These are phyloP conservation scores for Ceriops tagal DNA, from an alignment of 345 rosid genomes.

Conservation along the genomic window DNA sequence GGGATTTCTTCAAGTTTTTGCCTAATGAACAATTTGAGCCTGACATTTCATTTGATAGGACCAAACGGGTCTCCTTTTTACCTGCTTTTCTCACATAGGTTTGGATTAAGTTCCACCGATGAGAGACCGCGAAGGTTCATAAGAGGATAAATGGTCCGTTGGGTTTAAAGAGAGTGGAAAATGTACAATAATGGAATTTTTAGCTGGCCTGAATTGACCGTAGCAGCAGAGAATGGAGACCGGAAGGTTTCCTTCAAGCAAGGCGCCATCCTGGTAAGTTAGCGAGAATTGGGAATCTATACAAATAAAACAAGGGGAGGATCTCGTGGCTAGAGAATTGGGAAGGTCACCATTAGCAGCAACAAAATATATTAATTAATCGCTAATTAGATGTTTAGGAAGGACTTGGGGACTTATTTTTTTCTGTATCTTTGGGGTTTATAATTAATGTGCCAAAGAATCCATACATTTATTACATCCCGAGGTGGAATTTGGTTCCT, in stretches of 20 bases:
- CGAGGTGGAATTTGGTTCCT: background rate
- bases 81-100: slow-evolving; percentile 31
- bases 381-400: too few species aligned
- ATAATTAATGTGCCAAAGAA: background rate
- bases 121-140: slow-evolving; percentile 13
- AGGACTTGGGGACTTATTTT: too few species aligned
- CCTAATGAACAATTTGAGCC: slow-evolving; percentile 34
- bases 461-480: background rate
- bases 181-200: slow-evolving; percentile 32
- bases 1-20: slow-evolving; percentile 26
- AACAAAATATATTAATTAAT: too few species aligned
- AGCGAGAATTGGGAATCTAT: too few species aligned
- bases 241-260: slow-evolving; percentile 32
- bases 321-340: too few species aligned
- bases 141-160: background rate
- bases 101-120: slow-evolving; percentile 37
- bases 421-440: too few species aligned
- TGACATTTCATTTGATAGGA: slow-evolving; percentile 17
- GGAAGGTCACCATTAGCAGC: too few species aligned
- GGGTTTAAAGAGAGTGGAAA: slow-evolving; percentile 30
- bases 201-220: slow-evolving; percentile 29
- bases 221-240: slow-evolving; percentile 37
- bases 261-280: slow-evolving; percentile 30
- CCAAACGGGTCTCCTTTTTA: slow-evolving; percentile 11
- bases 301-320: too few species aligned